phyloP scores from a whole-genome alignment of 495 filamentous ascomycete genomes.

The Thozetella sp. region DNA sequence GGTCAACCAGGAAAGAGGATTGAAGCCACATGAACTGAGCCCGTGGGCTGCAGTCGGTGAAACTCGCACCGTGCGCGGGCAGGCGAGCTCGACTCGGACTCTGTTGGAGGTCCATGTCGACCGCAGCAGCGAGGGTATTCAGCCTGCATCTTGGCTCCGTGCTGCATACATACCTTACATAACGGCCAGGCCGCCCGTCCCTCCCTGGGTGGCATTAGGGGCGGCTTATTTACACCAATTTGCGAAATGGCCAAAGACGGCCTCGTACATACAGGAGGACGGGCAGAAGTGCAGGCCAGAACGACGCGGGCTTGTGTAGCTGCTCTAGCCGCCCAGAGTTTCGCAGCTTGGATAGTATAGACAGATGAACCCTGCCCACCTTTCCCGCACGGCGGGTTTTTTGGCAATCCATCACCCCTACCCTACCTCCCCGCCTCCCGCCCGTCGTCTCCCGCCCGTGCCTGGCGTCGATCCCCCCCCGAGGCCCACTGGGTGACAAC shows the following conservation, averaged over 20 bases:
- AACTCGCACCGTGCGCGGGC: neutral
- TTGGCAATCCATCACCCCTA: neutral
- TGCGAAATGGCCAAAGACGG: too few relatives aligned
- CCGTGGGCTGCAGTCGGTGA: neutral
- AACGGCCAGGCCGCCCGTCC: too few relatives aligned
- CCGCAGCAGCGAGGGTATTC: neutral
- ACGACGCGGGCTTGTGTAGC: too few relatives aligned
- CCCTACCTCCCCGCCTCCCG: neutral
- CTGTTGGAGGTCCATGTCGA: slow-evolving; percentile 1
- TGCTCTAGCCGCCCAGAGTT: too few relatives aligned
- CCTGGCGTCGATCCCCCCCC: slow-evolving; percentile 2
- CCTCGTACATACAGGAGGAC: too few relatives aligned
- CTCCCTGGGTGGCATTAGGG: too few relatives aligned
- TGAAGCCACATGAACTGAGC: neutral
- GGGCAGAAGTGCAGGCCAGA: too few relatives aligned
- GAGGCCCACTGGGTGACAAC: neutral
- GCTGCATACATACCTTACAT: too few relatives aligned
- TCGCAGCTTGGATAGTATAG: too few relatives aligned
- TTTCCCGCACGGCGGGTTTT: too few relatives aligned
- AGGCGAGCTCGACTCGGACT: neutral
- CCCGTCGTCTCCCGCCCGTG: neutral
- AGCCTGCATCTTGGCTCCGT: too few relatives aligned
- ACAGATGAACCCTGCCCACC: neutral
- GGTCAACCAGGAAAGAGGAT: neutral
- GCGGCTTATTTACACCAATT: too few relatives aligned